Evolutionary conservation across 495 filamentous ascomycete species (phyloP).

Genomic region (Poronia punctata): DNA sequence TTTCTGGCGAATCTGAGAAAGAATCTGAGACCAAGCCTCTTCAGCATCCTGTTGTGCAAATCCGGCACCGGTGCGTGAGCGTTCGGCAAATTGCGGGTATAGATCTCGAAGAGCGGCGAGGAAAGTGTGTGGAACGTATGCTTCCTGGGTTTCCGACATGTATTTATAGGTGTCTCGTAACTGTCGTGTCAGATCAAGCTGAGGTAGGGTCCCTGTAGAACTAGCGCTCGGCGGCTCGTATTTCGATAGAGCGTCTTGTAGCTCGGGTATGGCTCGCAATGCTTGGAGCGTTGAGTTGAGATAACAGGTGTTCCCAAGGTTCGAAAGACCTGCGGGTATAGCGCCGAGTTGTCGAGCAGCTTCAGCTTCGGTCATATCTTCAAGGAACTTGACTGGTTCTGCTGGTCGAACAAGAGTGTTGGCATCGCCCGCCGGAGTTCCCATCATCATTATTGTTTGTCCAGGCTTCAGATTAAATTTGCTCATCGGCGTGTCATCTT

Average conservation of each 20-base stretch:
- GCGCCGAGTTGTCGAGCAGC: constrained; percentile 75
- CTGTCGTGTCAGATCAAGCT: constrained; percentile 68
- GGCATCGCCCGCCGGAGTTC: constrained; percentile 61
- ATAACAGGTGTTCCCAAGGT: constrained; percentile 96
- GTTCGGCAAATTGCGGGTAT: constrained; percentile 93
- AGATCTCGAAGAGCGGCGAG: constrained; percentile 69
- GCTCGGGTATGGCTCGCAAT: constrained; percentile 80
- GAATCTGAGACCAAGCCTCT: constrained; percentile 95
- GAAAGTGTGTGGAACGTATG: constrained; percentile 80
- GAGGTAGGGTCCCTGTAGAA: constrained; percentile 22
- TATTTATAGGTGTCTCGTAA: constrained; percentile 85
- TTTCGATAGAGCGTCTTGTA: constrained; percentile 68
- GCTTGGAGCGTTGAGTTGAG: constrained; percentile 94
- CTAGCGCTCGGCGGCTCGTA: constrained; percentile 46
- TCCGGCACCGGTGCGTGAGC: constrained; percentile 68
- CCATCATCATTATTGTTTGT: constrained; percentile 94
- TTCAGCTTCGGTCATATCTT: constrained; percentile 97
- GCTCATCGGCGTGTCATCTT: constrained; percentile 85
- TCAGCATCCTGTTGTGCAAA: constrained; percentile 97
- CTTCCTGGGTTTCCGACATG: constrained; percentile 87
- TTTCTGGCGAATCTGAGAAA: constrained; percentile 76
- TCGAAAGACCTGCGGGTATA: constrained; percentile 81
- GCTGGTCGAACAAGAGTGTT: constrained; percentile 65
- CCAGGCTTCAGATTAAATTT: constrained; percentile 77
- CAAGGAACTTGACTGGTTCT: constrained; percentile 78